phyloP scores from a whole-genome alignment of 108 stramenopile genomes.

The Schizochytrium sp. region DNA sequence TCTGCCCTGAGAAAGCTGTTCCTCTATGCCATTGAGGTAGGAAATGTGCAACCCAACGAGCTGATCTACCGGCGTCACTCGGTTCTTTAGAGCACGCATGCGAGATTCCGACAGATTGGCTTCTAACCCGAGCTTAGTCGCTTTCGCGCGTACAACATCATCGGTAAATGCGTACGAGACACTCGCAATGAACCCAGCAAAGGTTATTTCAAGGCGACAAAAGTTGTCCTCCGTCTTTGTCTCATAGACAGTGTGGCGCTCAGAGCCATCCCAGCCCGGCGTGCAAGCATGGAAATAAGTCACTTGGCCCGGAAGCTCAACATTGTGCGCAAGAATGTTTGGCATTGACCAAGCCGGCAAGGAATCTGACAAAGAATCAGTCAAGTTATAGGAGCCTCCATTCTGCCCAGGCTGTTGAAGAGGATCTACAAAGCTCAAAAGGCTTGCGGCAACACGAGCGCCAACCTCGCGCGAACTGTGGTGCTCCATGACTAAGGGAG shows the following conservation, averaged over 20 bases:
- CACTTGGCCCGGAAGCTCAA: conserved; percentile 67
- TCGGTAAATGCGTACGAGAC: not conserved
- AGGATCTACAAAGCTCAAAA: conserved; percentile 67
- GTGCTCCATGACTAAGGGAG: conserved; percentile 62
- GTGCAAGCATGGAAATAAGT: conserved; percentile 59
- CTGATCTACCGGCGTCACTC: conserved; percentile 55
- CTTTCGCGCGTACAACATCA: conserved; percentile 40
- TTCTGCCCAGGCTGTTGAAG: not conserved
- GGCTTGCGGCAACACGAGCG: conserved; percentile 66
- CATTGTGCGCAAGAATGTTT: conserved; percentile 61
- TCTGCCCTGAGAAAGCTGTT: conserved; percentile 66
- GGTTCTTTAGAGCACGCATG: conserved; percentile 56
- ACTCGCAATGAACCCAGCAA: not conserved
- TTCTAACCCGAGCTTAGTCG: too few relatives aligned
- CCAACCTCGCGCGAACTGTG: conserved; percentile 72
- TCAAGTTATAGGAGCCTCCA: too few relatives aligned
- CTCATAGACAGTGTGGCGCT: not conserved
- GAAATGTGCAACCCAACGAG: conserved; percentile 73
- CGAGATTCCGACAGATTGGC: not conserved
- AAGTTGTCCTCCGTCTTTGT: not conserved
- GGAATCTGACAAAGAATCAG: not conserved
- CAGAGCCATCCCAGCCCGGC: conserved; percentile 26
- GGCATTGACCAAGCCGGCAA: conserved; percentile 63
- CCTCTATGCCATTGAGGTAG: conserved; percentile 70
- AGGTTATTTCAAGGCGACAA: conserved; percentile 10